phyloP scores from a whole-genome alignment of 2,329 filamentous ascomycete genomes.

The Colletotrichum eleusines region DNA sequence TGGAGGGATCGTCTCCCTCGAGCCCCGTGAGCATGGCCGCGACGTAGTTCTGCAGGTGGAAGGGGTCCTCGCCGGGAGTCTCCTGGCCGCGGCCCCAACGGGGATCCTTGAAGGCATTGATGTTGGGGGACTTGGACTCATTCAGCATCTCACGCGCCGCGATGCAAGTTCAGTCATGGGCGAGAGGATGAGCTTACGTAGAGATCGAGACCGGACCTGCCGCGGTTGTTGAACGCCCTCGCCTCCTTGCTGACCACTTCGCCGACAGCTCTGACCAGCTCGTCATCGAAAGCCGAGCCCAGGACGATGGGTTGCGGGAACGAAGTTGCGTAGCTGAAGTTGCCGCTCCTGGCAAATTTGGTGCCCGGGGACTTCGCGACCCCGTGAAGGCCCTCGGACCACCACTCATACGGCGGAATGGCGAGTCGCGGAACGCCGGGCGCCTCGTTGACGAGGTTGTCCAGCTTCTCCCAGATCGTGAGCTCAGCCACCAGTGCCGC shows the following conservation, averaged over 20 bases:
- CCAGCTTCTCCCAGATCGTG: conserved; percentile 66
- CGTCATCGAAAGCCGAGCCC: conserved; percentile 73
- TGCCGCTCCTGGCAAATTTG: conserved; percentile 60
- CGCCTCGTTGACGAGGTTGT: conserved; percentile 54
- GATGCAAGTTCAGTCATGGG: too few species aligned
- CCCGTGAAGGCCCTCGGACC: conserved; percentile 73
- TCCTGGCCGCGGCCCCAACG: conserved; percentile 73
- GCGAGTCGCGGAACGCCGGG: conserved; percentile 67
- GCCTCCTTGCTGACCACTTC: conserved; percentile 69
- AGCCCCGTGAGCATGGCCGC: conserved; percentile 66
- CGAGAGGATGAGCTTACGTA: conserved; percentile 52
- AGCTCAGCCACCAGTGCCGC: conserved; percentile 63
- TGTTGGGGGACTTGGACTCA: conserved; percentile 66
- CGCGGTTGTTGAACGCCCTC: conserved; percentile 73
- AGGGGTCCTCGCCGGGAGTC: conserved; percentile 69
- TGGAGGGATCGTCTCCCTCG: conserved; percentile 52
- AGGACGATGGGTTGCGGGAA: conserved; percentile 75
- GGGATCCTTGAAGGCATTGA: conserved; percentile 74
- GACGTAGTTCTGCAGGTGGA: conserved; percentile 63
- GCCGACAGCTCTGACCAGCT: conserved; percentile 68
- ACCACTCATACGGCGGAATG: conserved; percentile 70
- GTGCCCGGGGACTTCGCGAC: conserved; percentile 68
- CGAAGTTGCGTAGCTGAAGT: conserved; percentile 71
- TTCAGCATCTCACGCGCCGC: not conserved
- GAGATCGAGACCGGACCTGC: conserved; percentile 66